Evolutionary conservation across 495 filamentous ascomycete genomes (phyloP).

Genomic region (Aspergillus incahuasiensis): DNA sequence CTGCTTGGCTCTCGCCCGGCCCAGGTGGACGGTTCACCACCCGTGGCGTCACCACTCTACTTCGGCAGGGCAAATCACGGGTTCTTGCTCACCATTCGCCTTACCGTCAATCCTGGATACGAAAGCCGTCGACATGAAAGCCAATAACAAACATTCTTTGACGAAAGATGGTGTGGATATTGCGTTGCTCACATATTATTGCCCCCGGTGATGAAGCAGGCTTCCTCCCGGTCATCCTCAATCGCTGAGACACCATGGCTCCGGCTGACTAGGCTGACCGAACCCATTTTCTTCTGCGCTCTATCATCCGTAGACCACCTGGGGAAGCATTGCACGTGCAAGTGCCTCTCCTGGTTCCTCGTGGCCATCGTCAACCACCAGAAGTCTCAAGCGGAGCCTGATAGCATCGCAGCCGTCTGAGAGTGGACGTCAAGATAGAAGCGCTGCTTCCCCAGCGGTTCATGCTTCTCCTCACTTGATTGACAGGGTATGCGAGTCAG

Average conservation of each 20-base stretch:
- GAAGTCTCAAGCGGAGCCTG: background rate
- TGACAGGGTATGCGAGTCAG: constrained; percentile 13
- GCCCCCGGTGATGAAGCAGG: too few species aligned
- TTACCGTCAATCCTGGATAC: background rate
- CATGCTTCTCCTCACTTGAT: constrained; percentile 18
- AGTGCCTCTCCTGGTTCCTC: too few species aligned
- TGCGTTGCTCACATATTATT: background rate
- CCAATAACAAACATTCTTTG: background rate
- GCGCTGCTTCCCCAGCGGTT: background rate
- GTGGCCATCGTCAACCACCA: background rate
- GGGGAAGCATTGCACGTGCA: background rate
- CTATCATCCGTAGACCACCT: background rate
- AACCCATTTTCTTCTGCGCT: background rate
- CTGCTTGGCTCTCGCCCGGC: constrained; percentile 1
- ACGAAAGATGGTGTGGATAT: background rate
- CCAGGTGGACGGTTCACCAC: constrained; percentile 16
- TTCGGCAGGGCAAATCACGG: constrained; percentile 7
- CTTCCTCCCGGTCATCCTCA: too few species aligned
- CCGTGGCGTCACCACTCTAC: constrained; percentile 4
- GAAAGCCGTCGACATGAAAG: background rate
- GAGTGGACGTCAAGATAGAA: background rate
- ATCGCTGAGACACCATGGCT: too few species aligned
- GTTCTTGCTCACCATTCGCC: background rate
- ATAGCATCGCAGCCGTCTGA: background rate
- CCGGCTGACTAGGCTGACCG: background rate